Evolutionary conservation across 1,139 yeast species (phyloP).

Genomic region (Diutina mesorugosa): DNA sequence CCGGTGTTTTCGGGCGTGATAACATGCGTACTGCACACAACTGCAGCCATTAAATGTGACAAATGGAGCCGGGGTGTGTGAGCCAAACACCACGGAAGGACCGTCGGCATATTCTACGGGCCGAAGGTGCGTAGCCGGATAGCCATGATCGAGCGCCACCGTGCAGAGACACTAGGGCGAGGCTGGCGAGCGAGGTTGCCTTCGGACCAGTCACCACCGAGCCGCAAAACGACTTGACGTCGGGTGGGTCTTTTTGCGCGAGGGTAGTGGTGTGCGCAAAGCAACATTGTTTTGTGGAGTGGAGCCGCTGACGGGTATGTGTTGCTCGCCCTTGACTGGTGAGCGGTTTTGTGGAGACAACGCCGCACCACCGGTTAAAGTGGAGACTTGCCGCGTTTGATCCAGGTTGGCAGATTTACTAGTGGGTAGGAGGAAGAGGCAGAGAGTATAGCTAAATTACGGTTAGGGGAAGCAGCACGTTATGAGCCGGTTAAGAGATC

Average conservation of each 20-base stretch:
- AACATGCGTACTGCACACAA: background rate
- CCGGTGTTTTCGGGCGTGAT: background rate
- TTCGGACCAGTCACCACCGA: background rate
- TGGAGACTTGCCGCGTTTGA: background rate
- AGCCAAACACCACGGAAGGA: background rate
- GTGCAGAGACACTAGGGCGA: no score
- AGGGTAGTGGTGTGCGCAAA: background rate
- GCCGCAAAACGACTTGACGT: background rate
- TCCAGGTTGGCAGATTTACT: no score
- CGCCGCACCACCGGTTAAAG: background rate
- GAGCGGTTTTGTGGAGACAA: background rate
- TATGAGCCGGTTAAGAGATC: no score
- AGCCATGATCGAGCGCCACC: no score
- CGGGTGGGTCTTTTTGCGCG: background rate
- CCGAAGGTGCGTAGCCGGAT: background rate
- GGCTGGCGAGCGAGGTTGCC: no score
- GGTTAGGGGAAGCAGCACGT: no score
- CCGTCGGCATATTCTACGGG: background rate
- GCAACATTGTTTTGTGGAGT: background rate
- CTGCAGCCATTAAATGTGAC: background rate
- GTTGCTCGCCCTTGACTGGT: background rate
- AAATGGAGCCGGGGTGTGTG: background rate
- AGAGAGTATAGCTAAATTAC: no score
- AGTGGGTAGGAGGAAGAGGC: no score
- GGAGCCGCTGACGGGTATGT: background rate